Evolutionary conservation across 2,329 filamentous ascomycete species (phyloP), one percentile per base, ranked within the genome.

Genomic region (Emydomyces testavorans): DNA sequence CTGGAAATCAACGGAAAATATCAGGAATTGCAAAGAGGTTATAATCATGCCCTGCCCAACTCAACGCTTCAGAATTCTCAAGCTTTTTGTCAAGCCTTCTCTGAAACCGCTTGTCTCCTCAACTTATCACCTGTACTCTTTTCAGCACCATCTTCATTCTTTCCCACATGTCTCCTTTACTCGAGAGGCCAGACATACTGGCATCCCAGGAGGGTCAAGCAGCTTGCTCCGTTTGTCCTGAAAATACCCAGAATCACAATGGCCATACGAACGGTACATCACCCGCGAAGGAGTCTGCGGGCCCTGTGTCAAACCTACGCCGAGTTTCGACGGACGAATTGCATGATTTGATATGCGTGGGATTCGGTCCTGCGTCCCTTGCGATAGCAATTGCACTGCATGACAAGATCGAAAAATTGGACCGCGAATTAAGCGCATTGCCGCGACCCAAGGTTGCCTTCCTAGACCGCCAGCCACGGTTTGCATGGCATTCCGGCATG

Each of bases 401-500:
- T 65, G 90, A 96, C 32, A 35, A 35, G 13, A 18, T 65, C 70
- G 79, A n/a, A 66, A 85, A 48, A 76, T 11, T 24, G 79, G 60
- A 62, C 68, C 36, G 57, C 75, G 53, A 39, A 44, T 69, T 5
- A 60, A 62, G 6, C 26, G n/a, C n/a, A n/a, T n/a, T n/a, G 48
- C 59, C 62, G 49, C 56, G 64, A 31, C 84, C 86, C 40, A 87
- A 84, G 62, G 80, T 94, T 3, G 76, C 85, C 38, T 95, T 95
- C 66, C 68, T 96, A 20, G 90, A 96, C 71, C 83, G 84, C 65
- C 90, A 95, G 67, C 60, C 72, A 26, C 70, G 74, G 37, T 96
- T 95, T 61, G 79, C 84, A 49, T 95, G 90, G 90, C 90, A 96
- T 66, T 81, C 87, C 0, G 90, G 90, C 50, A 95, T 96, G 90